Base-by-base conservation (phyloP, 768 basidiomycete genomes). In the Phanerochaete sordida region DNA sequence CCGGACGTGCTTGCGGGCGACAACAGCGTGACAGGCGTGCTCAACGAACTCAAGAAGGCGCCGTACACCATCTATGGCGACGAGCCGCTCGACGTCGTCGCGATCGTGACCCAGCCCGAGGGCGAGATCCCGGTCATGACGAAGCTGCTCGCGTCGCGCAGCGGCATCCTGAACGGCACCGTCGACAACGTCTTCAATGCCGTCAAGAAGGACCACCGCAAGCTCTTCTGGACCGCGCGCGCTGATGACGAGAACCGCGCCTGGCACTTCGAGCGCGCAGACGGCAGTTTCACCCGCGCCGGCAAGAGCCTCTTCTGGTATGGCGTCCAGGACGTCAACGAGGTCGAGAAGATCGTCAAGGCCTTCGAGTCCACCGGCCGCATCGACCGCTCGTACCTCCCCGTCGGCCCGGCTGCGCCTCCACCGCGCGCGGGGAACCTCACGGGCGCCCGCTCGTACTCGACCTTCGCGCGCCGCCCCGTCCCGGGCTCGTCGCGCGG, bases 221-320 rank as follows among this genome's bases (percentile, higher is more conserved):
- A 85, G 60, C 82, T 99, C 43, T 97, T 99, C 82, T 98, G 97
- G 97, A 98, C 95, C n/a, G 89, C 93, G 0, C 90, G 89, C 65
- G 88, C 88, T 3, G 95, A 98, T 64, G 96, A 98, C 72, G 96
- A 98, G 76, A 95, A 97, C 75, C 86, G 95, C 43, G 84, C 89
- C 2, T 99, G 97, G 97, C 96, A 99, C 77, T 99, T 98, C 68
- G 96, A 99, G 78, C 87, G 95, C 57, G 94, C 97, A 0, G 95
- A 98, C 66, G 97, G 97, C 0, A 93, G 91, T 74, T 99, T 99
- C 79, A 96, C 95, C 19, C 82, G 97, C 37, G 92, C 92, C 19
- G 95, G 96, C 21, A 87, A 87, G 75, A 95, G 88, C 69, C 75
- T 99, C 69, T 98, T 97, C 83, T 99, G 97, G 96, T 98, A 96